Conservation (phyloP, 1,139 yeast species). For the Taphrina deformans region DNA sequence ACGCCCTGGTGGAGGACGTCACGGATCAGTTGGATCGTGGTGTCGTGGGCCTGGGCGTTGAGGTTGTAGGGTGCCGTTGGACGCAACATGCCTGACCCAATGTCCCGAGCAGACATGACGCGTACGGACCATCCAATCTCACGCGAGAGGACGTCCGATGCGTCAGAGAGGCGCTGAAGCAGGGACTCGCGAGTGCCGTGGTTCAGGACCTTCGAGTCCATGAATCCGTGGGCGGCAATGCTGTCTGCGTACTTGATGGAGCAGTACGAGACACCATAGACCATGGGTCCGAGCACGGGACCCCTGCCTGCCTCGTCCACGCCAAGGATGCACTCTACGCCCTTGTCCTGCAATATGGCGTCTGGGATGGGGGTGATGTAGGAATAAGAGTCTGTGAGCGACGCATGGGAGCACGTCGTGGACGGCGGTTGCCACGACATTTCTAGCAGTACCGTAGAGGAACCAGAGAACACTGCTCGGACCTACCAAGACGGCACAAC, state of each 20-base stretch:
- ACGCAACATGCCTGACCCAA: conserved; percentile 82
- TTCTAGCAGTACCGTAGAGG: too few species aligned
- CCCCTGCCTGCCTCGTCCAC: conserved; percentile 99
- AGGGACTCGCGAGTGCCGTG: conserved; percentile 67
- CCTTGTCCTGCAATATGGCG: conserved; percentile 38
- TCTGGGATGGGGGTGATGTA: conserved; percentile 48
- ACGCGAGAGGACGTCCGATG: conserved; percentile 51
- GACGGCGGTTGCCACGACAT: conserved; percentile 28
- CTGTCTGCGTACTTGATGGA: conserved; percentile 56
- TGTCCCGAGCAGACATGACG: conserved; percentile 81
- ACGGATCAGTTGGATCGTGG: conserved; percentile 76
- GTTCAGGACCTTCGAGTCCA: conserved; percentile 80
- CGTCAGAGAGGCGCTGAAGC: conserved; percentile 58
- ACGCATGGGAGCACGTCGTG: conserved; percentile 15
- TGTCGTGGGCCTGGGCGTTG: conserved; percentile 94
- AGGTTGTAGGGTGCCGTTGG: conserved; percentile 67
- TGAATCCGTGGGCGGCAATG: conserved; percentile 71
- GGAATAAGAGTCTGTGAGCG: conserved; percentile 43
- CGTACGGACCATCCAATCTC: conserved; percentile 88
- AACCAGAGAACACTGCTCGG: too few species aligned
- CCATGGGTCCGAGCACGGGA: conserved; percentile 94
- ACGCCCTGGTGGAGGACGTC: conserved; percentile 62
- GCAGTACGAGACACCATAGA: conserved; percentile 84
- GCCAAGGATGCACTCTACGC: conserved; percentile 60
- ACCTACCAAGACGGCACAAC: too few species aligned